These are phyloP conservation scores for Naganishia cerealis DNA, from an alignment of 1,284 basidiomycete genomes.

Conservation along the genomic window DNA sequence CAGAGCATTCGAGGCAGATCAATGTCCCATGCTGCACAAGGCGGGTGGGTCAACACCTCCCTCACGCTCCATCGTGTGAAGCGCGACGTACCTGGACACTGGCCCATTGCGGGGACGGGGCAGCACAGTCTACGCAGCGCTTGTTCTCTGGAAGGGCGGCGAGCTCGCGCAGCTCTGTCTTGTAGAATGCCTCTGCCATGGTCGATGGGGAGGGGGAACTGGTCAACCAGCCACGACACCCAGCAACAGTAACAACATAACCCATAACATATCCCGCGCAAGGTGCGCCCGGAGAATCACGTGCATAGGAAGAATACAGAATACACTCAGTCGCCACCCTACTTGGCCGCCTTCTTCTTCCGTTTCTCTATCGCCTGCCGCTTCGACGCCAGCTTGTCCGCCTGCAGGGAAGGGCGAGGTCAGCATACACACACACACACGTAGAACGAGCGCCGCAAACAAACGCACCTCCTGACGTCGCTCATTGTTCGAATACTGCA, in stretches of 20 bases:
- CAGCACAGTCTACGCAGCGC: constrained; percentile 74
- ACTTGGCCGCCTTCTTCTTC: constrained; percentile 56
- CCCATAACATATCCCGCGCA: not conserved
- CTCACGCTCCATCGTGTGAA: constrained; percentile 34
- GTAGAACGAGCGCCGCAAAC: not conserved
- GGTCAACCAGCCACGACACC: no score
- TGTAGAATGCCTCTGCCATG: constrained; percentile 69
- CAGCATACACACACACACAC: not conserved
- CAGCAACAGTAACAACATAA: no score
- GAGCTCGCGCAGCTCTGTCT: constrained; percentile 65
- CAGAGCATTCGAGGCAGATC: constrained; percentile 86
- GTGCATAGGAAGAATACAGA: constrained; percentile 1
- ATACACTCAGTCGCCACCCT: not conserved
- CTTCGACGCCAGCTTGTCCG: constrained; percentile 63
- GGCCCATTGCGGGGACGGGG: constrained; percentile 90
- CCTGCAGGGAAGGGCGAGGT: constrained; percentile 52
- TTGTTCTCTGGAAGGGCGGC: constrained; percentile 72
- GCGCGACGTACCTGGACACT: constrained; percentile 56
- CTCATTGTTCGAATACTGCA: constrained; percentile 84
- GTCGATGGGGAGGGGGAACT: no score
- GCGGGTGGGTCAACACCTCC: constrained; percentile 17
- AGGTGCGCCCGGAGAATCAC: constrained; percentile 3
- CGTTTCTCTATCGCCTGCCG: constrained; percentile 63
- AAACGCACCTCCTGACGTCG: constrained; percentile 73
- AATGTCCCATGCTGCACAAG: constrained; percentile 64